Base-by-base conservation (phyloP, 768 basidiomycete species). In the Kwoniella shandongensis region DNA sequence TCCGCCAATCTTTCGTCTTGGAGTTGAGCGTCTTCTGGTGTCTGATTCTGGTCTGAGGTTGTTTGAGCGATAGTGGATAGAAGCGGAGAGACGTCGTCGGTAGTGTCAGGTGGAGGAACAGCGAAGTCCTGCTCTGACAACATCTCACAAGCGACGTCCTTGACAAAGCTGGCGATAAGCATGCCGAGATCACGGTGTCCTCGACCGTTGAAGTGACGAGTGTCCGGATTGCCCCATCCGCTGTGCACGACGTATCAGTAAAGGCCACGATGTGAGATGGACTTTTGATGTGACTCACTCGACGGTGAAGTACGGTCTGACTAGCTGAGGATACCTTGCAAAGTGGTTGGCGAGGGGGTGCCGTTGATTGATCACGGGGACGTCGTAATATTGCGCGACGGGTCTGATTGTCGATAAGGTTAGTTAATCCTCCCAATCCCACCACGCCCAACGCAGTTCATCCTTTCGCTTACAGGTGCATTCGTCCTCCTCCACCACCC, bases 371-470 rank as follows among this genome's bases (percentile, higher is more conserved):
- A 76, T 64, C 5, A 76, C 70, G 2, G 75, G 73, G 1, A 76
- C 70, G 55, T 76, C 74, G 51, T 72, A 76, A 44, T 73, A 76
- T 30, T 74, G 67, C 6, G 71, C 75, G 2, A 76, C 72, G 3
- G 75, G 75, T 54, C 67, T 69, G n/a, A 6, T 20, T 18, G 18
- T 27, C 4, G 27, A 39, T 30, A 32, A 42, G 17, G 23, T n/a
- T 20, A 23, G n/a, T 2, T 26, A 32, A 36, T 46, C 27, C 42
- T n/a, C 12, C 22, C 15, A 35, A 25, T 22, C n/a, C 29, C 4
- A 7, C 40, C n/a, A 26, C 12, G 27, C 15, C 7, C 2, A 32
- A 17, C 29, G 12, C 15, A 3, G 22, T 12, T 13, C 20, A 22
- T n/a, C n/a, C n/a, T 2, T 44, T 6, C 5, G 63, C 67, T 60